Evolutionary conservation across 2,329 filamentous ascomycete species (phyloP), one percentile per base, ranked within the genome.

Genomic region (Davidsoniella neocaledoniae): DNA sequence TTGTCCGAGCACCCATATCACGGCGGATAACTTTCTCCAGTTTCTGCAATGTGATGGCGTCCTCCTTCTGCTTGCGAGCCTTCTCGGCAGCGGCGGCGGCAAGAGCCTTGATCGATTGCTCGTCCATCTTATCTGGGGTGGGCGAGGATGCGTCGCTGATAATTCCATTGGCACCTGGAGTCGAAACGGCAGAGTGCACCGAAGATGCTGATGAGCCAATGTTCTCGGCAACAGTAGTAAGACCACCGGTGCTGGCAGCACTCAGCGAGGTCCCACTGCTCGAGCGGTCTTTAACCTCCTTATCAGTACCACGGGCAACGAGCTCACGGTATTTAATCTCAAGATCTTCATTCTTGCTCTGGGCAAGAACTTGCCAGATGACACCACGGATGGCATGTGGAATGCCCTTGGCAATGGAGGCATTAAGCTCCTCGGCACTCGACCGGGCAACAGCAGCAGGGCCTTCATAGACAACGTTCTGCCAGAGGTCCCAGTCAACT

Each of bases 401-500:
- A 51, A 98, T 98, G 29, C 91, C 91, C 38, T 82, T 84, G 46
- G 90, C 85, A 57, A 98, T 95, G 19, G 91, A 88, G 56, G 75
- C 78, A 60, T 90, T 94, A 51, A 98, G 69, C 62, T 95, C 88
- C 58, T 93, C 86, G 0, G 90, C 74, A 59, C 87, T 94, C 3
- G 86, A 87, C 53, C 86, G 79, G 9, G 86, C 83, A 46, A 96
- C 83, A 8, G 86, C 90, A 25, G 86, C 79, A 14, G 88, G 87
- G 0, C 91, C 91, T 66, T 95, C 86, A 57, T 95, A 93, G 33
- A 98, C 91, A 3, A 98, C 83, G 21, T 83, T 79, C 62, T 98
- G 90, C 91, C 91, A 98, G 38, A 98, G 68, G 63, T 98, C 91
- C 91, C 91, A 98, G 61, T 98, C 87, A n/a, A 98, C 91, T 21